A percentile compares a stretch with the other conserved stretches of the same genome.
Conservation (phyloP, 2,329 filamentous ascomycete genomes). For the Trichophyton rubrum region DNA sequence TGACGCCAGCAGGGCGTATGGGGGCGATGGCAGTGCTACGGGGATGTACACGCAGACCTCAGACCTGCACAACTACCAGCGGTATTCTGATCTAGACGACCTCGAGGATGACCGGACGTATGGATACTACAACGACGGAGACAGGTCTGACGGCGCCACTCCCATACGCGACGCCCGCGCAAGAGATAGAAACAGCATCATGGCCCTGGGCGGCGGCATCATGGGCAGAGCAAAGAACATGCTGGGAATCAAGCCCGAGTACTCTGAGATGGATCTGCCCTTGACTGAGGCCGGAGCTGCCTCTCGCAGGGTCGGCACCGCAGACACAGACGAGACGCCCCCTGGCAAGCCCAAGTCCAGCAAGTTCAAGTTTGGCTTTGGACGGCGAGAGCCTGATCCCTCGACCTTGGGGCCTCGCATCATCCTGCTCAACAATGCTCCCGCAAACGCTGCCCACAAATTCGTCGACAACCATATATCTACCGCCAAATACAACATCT, state of each 20-base stretch:
- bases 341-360: constrained; percentile 40
- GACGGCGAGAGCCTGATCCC: constrained; percentile 70
- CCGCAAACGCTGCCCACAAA: constrained; percentile 77
- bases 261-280: constrained; percentile 97
- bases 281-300: constrained; percentile 63
- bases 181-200: constrained; percentile 73
- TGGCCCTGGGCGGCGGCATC: constrained; percentile 74
- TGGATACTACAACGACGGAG: constrained; percentile 57
- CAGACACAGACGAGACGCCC: constrained; percentile 29
- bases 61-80: constrained; percentile 73
- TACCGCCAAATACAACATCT: constrained; percentile 90
- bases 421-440: constrained; percentile 92
- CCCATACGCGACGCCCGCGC: constrained; percentile 38
- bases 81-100: constrained; percentile 83
- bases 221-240: constrained; percentile 80
- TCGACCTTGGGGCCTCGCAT: constrained; percentile 82
- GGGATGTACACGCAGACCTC: constrained; percentile 61
- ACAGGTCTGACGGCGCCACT: constrained; percentile 25
- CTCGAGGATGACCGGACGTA: constrained; percentile 63
- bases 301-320: constrained; percentile 33
- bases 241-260: constrained; percentile 71
- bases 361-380: constrained; percentile 88
- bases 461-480: constrained; percentile 96
- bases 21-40: constrained; percentile 1
- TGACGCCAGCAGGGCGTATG: constrained; percentile 6